A percentile compares a stretch with the other conserved stretches of the same genome.
Conservation (phyloP, 2,329 filamentous ascomycete species). For the Septoria petroselini region DNA sequence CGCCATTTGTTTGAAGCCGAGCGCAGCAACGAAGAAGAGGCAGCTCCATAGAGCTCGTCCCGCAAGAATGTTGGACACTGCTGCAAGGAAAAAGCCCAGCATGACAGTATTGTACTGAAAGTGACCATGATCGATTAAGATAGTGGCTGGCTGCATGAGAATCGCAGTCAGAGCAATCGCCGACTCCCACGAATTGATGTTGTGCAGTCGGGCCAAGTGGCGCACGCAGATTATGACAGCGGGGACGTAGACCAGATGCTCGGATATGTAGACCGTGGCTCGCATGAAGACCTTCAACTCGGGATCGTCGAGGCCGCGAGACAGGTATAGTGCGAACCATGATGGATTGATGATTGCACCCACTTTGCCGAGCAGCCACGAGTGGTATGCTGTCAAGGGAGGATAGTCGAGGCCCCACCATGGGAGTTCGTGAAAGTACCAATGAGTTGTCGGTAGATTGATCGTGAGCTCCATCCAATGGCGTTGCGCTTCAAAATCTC, state of each 20-base stretch:
- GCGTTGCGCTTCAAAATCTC: constrained; percentile 95
- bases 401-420: constrained; percentile 99
- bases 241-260: constrained; percentile 86
- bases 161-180: constrained; percentile 85
- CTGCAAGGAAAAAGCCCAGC: constrained; percentile 84
- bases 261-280: constrained; percentile 82
- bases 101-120: constrained; percentile 99
- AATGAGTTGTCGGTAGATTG: constrained; percentile 83
- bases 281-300: constrained; percentile 93
- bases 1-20: constrained; percentile 99
- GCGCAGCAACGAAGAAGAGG: constrained; percentile 85
- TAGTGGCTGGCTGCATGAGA: constrained; percentile 84
- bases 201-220: constrained; percentile 71
- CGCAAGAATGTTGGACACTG: constrained; percentile 83
- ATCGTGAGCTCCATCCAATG: constrained; percentile 99
- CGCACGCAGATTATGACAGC: constrained; percentile 81
- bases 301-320: constrained; percentile 75
- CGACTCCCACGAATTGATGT: constrained; percentile 72
- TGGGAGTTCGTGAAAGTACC: constrained; percentile 95
- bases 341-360: constrained; percentile 72
- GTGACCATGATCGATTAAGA: constrained; percentile 90
- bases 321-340: constrained; percentile 85
- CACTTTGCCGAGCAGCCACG: constrained; percentile 87
- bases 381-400: constrained; percentile 95
- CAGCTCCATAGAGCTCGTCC: constrained; percentile 83